phyloP scores from a whole-genome alignment of 176 grass and related monocot species.

The Chloris gayana region DNA sequence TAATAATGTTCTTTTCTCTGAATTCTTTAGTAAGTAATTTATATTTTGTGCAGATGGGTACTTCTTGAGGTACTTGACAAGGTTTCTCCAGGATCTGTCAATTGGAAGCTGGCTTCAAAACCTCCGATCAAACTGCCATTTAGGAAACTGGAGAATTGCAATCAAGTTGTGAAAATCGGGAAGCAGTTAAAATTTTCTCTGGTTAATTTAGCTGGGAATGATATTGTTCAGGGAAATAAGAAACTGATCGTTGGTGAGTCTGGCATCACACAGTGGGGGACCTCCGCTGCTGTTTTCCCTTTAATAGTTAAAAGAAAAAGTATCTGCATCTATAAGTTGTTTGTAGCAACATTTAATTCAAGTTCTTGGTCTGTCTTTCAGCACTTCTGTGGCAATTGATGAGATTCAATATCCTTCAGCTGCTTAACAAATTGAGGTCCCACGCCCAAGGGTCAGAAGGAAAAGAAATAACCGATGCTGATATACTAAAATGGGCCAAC shows the following conservation, averaged over 20 bases:
- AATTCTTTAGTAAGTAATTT: conserved; percentile 11
- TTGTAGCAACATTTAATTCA: conserved; percentile 30
- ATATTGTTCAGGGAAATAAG: conserved; percentile 99
- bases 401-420: conserved; percentile 96
- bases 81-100: conserved; percentile 88
- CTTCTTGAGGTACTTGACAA: conserved; percentile 98
- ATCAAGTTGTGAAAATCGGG: conserved; percentile 93
- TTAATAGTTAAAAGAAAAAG: not conserved
- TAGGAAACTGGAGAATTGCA: conserved; percentile 98
- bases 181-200: conserved; percentile 86
- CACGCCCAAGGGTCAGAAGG: conserved; percentile 86
- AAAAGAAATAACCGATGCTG: conserved; percentile 87
- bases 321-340: not conserved
- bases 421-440: conserved; percentile 86
- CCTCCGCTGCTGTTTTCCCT: not conserved
- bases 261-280: not conserved
- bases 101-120: conserved; percentile 92
- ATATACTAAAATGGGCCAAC: conserved; percentile 94
- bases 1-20: conserved; percentile 29
- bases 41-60: conserved; percentile 83
- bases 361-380: conserved; percentile 56
- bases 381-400: conserved; percentile 98
- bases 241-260: conserved; percentile 94
- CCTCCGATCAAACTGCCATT: conserved; percentile 97
- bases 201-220: conserved; percentile 97